Evolutionary conservation across 164 flowering plant species (phyloP).

Genomic region (Hamamelis virginiana): DNA sequence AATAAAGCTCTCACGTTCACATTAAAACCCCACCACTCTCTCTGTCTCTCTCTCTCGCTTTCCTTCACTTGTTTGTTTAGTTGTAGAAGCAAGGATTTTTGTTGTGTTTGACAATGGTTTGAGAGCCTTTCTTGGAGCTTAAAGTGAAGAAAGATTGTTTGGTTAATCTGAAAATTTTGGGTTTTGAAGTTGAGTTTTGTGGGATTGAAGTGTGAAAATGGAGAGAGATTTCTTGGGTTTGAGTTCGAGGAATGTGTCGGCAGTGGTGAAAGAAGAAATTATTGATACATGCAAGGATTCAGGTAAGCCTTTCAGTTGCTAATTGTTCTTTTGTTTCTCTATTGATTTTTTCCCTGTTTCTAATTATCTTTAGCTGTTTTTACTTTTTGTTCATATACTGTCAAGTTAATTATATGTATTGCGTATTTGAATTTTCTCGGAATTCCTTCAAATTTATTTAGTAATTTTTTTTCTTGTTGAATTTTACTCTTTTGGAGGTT

Average conservation of each 20-base stretch:
- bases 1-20: background rate
- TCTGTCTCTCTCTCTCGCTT: conserved; percentile 10
- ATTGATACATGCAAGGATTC: conserved; percentile 20
- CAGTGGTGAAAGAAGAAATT: conserved; percentile 30
- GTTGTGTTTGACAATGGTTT: too few relatives aligned
- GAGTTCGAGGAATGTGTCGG: conserved; percentile 20
- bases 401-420: too few relatives aligned
- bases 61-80: conserved; percentile 1
- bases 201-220: conserved; percentile 15
- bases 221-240: conserved; percentile 53
- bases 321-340: background rate
- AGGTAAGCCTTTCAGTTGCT: too few relatives aligned
- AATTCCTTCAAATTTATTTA: too few relatives aligned
- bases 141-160: background rate
- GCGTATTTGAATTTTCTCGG: background rate
- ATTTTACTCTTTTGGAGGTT: background rate
- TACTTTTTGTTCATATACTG: too few relatives aligned
- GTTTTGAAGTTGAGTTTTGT: too few relatives aligned
- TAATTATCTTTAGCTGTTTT: background rate
- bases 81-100: too few relatives aligned
- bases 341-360: too few relatives aligned
- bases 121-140: too few relatives aligned
- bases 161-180: background rate
- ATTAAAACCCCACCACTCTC: background rate
- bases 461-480: too few relatives aligned